Base-by-base conservation (phyloP, 768 basidiomycete genomes). In the Tremella fuciformis region DNA sequence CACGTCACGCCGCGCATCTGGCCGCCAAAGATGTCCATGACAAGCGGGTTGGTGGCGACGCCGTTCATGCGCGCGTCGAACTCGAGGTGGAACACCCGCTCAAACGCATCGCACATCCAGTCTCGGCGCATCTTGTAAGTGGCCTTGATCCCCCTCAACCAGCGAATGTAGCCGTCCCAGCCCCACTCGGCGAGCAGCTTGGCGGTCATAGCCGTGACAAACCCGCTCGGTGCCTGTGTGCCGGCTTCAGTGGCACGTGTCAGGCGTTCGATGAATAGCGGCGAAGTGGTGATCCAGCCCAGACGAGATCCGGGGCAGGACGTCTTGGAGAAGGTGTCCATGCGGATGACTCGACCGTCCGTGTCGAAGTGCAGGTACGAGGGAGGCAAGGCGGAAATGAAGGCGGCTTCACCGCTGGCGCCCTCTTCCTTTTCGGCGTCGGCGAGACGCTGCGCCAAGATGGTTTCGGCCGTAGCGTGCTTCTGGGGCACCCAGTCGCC, bases 221-320 rank as follows among this genome's bases (percentile, higher is more conserved):
- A 86, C 3, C 88, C 89, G 59, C 83, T 85, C 8, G 89, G 86
- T 0, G 82, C 81, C 67, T 88, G 87, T 0, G 86, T 83, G 2
- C 82, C 81, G 0, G 82, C 83, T 78, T 91, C 89, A 16, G 82
- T 81, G 16, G 83, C 82, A 46, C 89, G 80, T 65, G 87, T 84
- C 9, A 91, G 73, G 22, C 87, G 80, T 69, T 91, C 89, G 9
- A 86, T 85, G 70, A 91, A 89, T 22, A 85, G 50, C 1, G 88
- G 84, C 65, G 83, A 85, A 67, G 86, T 86, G 1, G 88, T 89
- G 70, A 87, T 85, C 85, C 85, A 92, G 2, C 89, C 89, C 22
- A 90, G 73, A 8, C 88, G 83, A 53, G 83, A 83, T 2, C 88
- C 89, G 2, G 89, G 89, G 2, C 86, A 86, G 48, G 90, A 83